Base-by-base conservation (phyloP, 371 early-diverging fungal genomes). In the Batkoa obscura region DNA sequence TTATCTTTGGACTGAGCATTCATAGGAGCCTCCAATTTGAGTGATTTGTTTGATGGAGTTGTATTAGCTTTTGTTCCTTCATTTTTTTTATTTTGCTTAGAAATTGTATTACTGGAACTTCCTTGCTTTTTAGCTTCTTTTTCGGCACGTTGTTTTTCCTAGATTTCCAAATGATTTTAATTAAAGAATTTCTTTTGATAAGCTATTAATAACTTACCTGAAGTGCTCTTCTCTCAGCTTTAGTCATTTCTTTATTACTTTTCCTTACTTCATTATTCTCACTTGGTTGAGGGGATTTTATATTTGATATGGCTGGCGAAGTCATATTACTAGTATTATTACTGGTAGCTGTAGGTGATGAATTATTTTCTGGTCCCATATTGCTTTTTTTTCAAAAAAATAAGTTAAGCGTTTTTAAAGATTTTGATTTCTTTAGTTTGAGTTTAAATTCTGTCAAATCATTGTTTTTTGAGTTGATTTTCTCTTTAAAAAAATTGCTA, bases 141-240 rank as follows among this genome's bases (percentile, higher is more conserved):
- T 63, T 79, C 86, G 5, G 78, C 78, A 32, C 83, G 72, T 64
- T 88, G 85, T 52, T 74, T 72, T 59, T 88, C 88, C 67, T 85
- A 73, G 45, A 50, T 33, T 3, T 30, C n/a, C n/a, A 37, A 33
- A n/a, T 42, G 15, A 9, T 45, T 63, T n/a, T 32, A 31, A 52
- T 39, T 34, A 34, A 4, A 58, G 4, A 17, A 42, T 30, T 10
- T n/a, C 3, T 17, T 15, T 3, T 15, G 36, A 42, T n/a, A n/a
- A 45, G 37, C 36, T 4, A 17, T 42, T 47, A 13, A 43, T 9
- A 35, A 30, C 53, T 43, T 34, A 66, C 72, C 61, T 77, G 82
- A 54, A 83, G 60, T 6, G 79, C 93, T 35, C 90, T 78, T 55
- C 90, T 77, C 71, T 93, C 90, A 13, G 88, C 88, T 62, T 89